phyloP scores from a whole-genome alignment of 208 protist species.

The Crithidia sp. region DNA sequence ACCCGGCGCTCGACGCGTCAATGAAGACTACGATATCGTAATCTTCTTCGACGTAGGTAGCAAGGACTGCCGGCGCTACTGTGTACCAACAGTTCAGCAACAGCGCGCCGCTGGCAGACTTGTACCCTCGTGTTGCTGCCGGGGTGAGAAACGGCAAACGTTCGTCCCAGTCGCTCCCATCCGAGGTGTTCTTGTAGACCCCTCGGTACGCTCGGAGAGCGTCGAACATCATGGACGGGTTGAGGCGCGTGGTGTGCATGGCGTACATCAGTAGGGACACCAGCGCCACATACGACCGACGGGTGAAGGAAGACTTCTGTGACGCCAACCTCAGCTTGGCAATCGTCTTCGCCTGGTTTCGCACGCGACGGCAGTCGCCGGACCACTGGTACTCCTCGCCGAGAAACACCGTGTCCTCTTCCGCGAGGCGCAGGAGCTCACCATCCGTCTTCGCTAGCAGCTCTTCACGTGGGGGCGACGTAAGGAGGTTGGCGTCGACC shows the following conservation, averaged over 20 bases:
- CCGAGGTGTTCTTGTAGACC: conserved; percentile 1
- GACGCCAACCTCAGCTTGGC: conserved; percentile 30
- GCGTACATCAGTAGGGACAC: conserved; percentile 17
- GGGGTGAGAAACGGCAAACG: conserved; percentile 7
- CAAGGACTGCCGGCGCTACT: background rate
- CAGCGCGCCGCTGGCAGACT: background rate
- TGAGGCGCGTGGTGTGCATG: conserved; percentile 23
- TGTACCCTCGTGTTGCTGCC: background rate
- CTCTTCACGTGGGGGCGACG: conserved; percentile 1
- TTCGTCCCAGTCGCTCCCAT: conserved; percentile 13
- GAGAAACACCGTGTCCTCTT: conserved; percentile 1
- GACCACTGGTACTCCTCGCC: conserved; percentile 37
- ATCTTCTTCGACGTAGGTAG: background rate
- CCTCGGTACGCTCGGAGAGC: conserved; percentile 14
- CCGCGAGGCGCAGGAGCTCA: background rate
- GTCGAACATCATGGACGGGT: conserved; percentile 17
- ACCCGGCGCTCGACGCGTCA: conserved; percentile 1
- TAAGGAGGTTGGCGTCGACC: background rate
- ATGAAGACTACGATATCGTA: background rate
- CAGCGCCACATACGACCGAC: conserved; percentile 1
- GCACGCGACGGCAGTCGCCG: conserved; percentile 20
- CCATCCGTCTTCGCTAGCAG: background rate
- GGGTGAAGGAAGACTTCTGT: conserved; percentile 4
- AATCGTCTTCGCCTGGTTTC: conserved; percentile 41
- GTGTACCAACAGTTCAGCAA: conserved; percentile 5